phyloP scores from a whole-genome alignment of 23 red algal species.

The Gracilariopsis chorda region DNA sequence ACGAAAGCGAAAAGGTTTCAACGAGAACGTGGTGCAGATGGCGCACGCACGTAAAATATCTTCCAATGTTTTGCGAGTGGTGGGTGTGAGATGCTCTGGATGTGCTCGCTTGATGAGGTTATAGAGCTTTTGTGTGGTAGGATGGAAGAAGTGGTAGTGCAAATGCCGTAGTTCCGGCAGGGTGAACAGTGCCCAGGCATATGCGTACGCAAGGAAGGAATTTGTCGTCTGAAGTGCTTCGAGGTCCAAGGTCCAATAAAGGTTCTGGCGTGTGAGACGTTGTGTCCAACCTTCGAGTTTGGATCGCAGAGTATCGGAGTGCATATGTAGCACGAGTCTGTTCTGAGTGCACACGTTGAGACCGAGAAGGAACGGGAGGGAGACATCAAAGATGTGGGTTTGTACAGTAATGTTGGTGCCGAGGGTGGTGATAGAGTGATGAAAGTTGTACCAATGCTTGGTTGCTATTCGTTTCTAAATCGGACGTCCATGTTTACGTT shows the following conservation, averaged over 20 bases:
- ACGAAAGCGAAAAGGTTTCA: neutral
- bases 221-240: neutral
- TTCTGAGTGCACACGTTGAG: neutral
- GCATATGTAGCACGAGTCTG: neutral
- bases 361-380: conserved; percentile 6
- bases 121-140: neutral
- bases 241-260: neutral
- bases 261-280: neutral
- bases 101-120: neutral
- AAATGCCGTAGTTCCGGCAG: neutral
- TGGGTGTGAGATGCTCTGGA: neutral
- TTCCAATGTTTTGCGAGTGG: neutral
- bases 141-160: conserved; percentile 31
- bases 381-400: neutral
- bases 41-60: neutral
- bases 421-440: neutral
- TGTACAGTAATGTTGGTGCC: neutral
- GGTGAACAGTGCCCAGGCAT: neutral
- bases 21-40: neutral
- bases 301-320: neutral
- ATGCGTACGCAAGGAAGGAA: neutral
- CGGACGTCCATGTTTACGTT: neutral
- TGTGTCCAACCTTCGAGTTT: neutral
- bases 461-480: neutral
- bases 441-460: neutral